phyloP scores from a whole-genome alignment of 139 green algal species.

The Mesostigma viride region DNA sequence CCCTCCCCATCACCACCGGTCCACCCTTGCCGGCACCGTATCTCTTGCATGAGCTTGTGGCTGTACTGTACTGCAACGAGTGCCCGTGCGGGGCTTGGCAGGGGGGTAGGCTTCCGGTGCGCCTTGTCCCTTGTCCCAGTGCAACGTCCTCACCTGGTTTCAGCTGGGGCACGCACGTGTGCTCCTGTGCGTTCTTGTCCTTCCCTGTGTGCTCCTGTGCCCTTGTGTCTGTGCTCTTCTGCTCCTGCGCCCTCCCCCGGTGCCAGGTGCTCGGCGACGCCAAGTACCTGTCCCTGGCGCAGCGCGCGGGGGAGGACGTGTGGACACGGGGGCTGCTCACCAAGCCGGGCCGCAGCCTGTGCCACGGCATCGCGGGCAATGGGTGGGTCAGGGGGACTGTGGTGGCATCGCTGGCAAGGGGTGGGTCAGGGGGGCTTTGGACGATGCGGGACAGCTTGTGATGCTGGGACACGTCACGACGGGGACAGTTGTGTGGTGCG shows the following conservation, averaged over 20 bases:
- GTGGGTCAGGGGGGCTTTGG: no score
- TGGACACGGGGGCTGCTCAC: not conserved
- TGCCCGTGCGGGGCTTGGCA: slow-evolving; percentile 3
- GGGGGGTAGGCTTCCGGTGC: not conserved
- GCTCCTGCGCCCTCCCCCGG: not conserved
- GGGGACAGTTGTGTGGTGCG: no score
- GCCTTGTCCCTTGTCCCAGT: not conserved
- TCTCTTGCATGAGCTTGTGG: not conserved
- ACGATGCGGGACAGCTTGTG: no score
- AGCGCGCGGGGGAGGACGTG: not conserved
- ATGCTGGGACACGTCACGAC: no score
- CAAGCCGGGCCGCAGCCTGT: not conserved
- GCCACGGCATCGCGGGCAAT: not conserved
- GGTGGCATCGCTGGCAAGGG: no score
- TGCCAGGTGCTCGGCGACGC: not conserved
- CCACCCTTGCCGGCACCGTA: not conserved
- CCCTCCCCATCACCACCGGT: no score
- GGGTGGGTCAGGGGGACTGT: not conserved
- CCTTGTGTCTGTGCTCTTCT: slow-evolving; percentile 8
- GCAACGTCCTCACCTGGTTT: not conserved
- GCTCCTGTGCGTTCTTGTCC: not conserved
- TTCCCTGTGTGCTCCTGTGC: not conserved
- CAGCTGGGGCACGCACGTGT: not conserved
- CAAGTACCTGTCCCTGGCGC: not conserved
- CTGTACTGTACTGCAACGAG: slow-evolving; percentile 7